phyloP scores from a whole-genome alignment of 805 yeast species.

The Ogataea sp. region DNA sequence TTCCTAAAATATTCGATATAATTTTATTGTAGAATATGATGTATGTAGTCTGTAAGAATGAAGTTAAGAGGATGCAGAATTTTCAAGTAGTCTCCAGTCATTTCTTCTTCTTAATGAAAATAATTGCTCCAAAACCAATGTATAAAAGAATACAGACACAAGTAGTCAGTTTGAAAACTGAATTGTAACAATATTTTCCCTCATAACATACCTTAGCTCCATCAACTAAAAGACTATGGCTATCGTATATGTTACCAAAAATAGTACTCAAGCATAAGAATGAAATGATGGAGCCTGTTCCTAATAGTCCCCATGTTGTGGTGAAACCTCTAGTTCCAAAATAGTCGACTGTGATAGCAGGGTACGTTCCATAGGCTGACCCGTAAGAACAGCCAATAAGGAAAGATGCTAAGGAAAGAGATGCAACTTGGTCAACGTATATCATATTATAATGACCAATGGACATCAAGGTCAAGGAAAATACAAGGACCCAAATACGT shows the following conservation, averaged over 20 bases:
- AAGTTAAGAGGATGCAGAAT: too few species aligned
- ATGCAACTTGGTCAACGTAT: conserved; percentile 30
- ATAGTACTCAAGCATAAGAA: conserved; percentile 46
- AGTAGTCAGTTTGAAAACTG: conserved; percentile 35
- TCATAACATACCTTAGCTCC: conserved; percentile 31
- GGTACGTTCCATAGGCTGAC: conserved; percentile 62
- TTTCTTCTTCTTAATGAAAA: background rate
- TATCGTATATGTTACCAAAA: conserved; percentile 49
- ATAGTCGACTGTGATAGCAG: conserved; percentile 65
- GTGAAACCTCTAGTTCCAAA: conserved; percentile 64
- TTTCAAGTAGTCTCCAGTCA: too few species aligned
- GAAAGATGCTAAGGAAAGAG: conserved; percentile 42
- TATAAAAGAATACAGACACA: conserved; percentile 21
- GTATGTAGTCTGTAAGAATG: too few species aligned
- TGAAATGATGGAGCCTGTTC: conserved; percentile 59
- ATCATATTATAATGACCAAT: conserved; percentile 29
- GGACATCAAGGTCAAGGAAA: conserved; percentile 30
- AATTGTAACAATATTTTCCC: conserved; percentile 41
- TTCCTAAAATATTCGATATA: too few species aligned
- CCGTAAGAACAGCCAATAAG: conserved; percentile 65
- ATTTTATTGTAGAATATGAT: too few species aligned
- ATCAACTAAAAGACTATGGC: conserved; percentile 29
- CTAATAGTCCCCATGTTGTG: conserved; percentile 68
- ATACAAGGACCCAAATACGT: conserved; percentile 55
- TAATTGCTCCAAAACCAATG: conserved; percentile 9